Evolutionary conservation across 768 basidiomycete genomes (phyloP).

Genomic region (Tubosaeta brunneosetosa): DNA sequence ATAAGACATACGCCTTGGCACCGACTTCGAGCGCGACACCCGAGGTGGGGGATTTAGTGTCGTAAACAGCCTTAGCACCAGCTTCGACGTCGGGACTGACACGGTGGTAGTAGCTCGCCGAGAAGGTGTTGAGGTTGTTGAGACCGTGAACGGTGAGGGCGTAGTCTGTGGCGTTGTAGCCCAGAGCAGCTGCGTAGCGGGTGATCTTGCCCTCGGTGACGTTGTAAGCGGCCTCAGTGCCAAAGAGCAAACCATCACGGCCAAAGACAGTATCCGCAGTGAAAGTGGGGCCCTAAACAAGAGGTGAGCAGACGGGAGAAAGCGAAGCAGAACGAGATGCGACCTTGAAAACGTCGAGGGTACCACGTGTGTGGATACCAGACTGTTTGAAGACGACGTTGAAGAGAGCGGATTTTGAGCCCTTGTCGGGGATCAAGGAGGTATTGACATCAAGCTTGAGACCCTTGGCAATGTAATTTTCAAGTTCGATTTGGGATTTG

Average conservation of each 20-base stretch:
- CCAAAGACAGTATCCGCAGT: slow-evolving; percentile 94
- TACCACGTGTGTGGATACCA: slow-evolving; percentile 85
- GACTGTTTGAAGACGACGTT: slow-evolving; percentile 93
- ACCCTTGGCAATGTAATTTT: slow-evolving; percentile 96
- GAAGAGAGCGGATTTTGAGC: slow-evolving; percentile 77
- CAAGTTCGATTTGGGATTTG: slow-evolving; percentile 88
- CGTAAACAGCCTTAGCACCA: slow-evolving; percentile 94
- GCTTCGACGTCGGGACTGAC: slow-evolving; percentile 90
- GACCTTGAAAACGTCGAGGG: slow-evolving; percentile 93
- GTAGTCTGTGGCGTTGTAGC: slow-evolving; percentile 95
- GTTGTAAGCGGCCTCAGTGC: slow-evolving; percentile 95
- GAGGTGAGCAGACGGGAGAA: slow-evolving; percentile 1
- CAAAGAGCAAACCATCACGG: slow-evolving; percentile 95
- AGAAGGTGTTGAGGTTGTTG: slow-evolving; percentile 90
- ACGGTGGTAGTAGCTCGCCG: slow-evolving; percentile 97
- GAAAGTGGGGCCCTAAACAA: slow-evolving; percentile 87
- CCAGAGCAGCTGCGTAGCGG: slow-evolving; percentile 87
- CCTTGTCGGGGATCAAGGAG: slow-evolving; percentile 81
- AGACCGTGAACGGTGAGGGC: slow-evolving; percentile 92
- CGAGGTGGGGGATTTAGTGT: slow-evolving; percentile 83
- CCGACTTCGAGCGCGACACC: slow-evolving; percentile 93
- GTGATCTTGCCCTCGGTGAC: slow-evolving; percentile 90
- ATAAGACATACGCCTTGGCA: slow-evolving; percentile 74
- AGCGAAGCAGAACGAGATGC: slow-evolving; percentile 15
- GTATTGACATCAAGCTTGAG: slow-evolving; percentile 92